Percentiles rank a stretch among this genome's conserved stretches.
phyloP scores from a whole-genome alignment of 2,329 filamentous ascomycete species.

The Orbilia ellipsospora region DNA sequence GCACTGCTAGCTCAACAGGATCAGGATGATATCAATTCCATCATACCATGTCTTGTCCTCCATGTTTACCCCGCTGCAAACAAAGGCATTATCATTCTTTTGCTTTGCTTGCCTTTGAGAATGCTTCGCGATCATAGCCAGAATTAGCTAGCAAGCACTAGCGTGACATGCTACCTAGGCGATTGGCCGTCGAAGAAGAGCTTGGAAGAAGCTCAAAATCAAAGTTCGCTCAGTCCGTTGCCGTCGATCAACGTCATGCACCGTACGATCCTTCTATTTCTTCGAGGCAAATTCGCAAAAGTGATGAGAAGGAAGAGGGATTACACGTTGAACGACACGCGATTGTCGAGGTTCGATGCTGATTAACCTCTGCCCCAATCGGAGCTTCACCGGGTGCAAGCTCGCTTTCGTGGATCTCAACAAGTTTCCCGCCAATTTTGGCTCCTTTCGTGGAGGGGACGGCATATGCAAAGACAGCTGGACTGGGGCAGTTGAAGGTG shows the following conservation, averaged over 20 bases:
- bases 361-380: not conserved
- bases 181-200: not conserved
- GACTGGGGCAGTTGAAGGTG: not conserved
- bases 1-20: not conserved
- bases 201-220: slow-evolving; percentile 8
- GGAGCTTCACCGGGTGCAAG: not conserved
- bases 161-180: slow-evolving; percentile 15
- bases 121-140: slow-evolving; percentile 31
- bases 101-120: slow-evolving; percentile 7
- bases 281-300: not conserved
- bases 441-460: not conserved
- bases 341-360: not conserved
- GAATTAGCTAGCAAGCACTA: slow-evolving; percentile 26
- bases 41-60: not conserved
- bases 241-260: slow-evolving; percentile 30
- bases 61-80: slow-evolving; percentile 37
- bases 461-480: not conserved
- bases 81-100: slow-evolving; percentile 3
- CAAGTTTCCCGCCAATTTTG: slow-evolving; percentile 6
- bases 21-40: not conserved
- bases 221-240: slow-evolving; percentile 12
- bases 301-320: no score
- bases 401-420: not conserved
- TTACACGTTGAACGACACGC: no score
- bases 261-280: not conserved